phyloP scores from a whole-genome alignment of 345 rosid species.

The Abelmoschus esculentus region DNA sequence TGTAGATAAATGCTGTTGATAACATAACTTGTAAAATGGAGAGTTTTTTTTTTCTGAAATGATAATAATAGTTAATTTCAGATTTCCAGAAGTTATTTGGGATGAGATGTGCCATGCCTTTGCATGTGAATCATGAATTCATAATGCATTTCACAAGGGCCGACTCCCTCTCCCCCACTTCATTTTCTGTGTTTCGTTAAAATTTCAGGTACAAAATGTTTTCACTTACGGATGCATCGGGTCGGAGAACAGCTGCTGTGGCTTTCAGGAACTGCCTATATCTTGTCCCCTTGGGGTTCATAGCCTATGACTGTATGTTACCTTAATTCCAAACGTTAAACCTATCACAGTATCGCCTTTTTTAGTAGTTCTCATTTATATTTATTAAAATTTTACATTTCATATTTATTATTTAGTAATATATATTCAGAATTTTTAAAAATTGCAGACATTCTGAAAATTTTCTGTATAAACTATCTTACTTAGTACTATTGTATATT shows the following conservation, averaged over 20 bases:
- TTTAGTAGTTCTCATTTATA: no score
- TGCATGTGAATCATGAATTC: no score
- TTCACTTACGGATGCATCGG: conserved; percentile 81
- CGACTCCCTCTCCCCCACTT: not conserved
- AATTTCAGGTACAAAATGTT: conserved; percentile 12
- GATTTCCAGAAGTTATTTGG: not conserved
- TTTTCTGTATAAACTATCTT: not conserved
- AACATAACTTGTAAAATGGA: not conserved
- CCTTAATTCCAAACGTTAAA: not conserved
- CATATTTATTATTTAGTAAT: no score
- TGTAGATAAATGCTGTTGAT: no score
- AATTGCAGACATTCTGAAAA: not conserved
- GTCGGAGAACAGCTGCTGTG: conserved; percentile 65
- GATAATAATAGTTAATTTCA: not conserved
- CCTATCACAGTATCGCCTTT: no score
- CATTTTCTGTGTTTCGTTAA: not conserved
- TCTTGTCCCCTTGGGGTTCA: conserved; percentile 73
- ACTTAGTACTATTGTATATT: not conserved
- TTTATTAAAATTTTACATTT: no score
- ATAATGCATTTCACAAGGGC: no score
- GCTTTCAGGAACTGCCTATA: conserved; percentile 88
- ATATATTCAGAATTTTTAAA: not conserved
- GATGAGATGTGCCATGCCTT: not conserved
- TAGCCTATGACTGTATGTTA: conserved; percentile 82
- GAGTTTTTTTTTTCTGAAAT: not conserved